Base-by-base conservation (phyloP, 2,329 filamentous ascomycete species). In the Trichothecium sympodiale region DNA sequence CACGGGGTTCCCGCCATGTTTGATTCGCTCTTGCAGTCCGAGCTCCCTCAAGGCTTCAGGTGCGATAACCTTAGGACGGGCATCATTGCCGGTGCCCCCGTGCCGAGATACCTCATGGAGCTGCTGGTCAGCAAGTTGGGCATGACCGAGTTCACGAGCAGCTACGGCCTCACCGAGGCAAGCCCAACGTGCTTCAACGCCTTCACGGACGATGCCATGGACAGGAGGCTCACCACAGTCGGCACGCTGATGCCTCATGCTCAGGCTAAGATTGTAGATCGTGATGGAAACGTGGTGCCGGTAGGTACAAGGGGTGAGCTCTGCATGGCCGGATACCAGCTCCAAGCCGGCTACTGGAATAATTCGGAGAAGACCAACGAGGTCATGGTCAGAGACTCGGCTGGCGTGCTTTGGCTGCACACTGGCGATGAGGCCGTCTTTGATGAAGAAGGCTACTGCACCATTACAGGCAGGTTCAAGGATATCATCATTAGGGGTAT, bases 1-100 rank as follows among this genome's bases (percentile, higher is more conserved):
- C 83, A 88, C 51, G 84, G 84, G 25, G 84, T 89, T 0, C 84
- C 84, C 0, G 83, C 84, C 38, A 89, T 89, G 84, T 86, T 87
- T 55, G 81, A 86, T 51, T 77, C 77, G 0, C 57, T 75, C 3
- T 64, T 75, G 44, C 61, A 72, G 14, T 62, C 66, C 13, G 55
- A 63, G 27, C 51, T 57, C 38, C 56, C 52, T 1, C 46, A 55
- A 4, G 54, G 55, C 36, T 65, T 67, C 48, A 56, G 60, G 42
- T 65, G 62, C 48, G 62, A 67, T 2, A 62, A 60, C 5, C 65
- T 88, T 14, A 69, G 83, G 25, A 88, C 83, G 0, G 83, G 83
- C 7, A 87, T 86, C 47, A 80, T 87, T 31, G 83, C 83, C 0
- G 84, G 84, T 1, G 80, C 82, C 0, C 82, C 83, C 0, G 83